Base-by-base conservation (phyloP, 2,329 filamentous ascomycete species). In the Leptodontidium sp. region DNA sequence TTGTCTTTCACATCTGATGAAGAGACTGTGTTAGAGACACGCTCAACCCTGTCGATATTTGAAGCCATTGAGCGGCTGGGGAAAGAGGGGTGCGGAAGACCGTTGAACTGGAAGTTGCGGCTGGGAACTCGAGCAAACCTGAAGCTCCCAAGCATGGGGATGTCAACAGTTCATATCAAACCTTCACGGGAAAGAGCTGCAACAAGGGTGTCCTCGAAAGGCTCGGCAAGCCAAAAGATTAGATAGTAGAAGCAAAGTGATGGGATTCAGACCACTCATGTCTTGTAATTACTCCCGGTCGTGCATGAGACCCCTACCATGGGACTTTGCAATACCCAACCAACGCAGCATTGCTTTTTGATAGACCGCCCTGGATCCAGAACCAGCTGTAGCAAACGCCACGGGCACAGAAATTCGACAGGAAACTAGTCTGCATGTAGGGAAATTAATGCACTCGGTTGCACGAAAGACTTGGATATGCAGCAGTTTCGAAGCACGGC, bases 261-360 rank as follows among this genome's bases (percentile, higher is more conserved):
- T 62, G 59, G 43, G 43, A 62, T 35, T 61, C 21, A 62, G 43
- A 50, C 59, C 59, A 62, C 24, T 62, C 43, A 62, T 21, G 43
- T 62, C 59, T 45, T n/a, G 43, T 15, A 62, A 11, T 24, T 32
- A 47, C n/a, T 55, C n/a, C 61, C 47, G 47, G 47, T 40, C 38
- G 40, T 53, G 61, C 61, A 53, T 24, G 29, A 63, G 26, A 63
- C 47, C 61, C 61, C 61, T 63, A 52, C 59, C 57, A 61, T 43
- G 45, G 40, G 3, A 61, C 14, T 50, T 52, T 49, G 43, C 59
- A 50, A 62, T 40, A 50, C 58, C 32, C 59, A 59, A 59, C 57
- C 57, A 40, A 45, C 38, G 38, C 43, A 17, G 49, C 6, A 53
- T 52, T 43, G 32, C 29, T 49, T 47, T 61, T 45, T 6, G 11